phyloP scores from a whole-genome alignment of 305 asterid species.

The Euphrasia arctica region DNA sequence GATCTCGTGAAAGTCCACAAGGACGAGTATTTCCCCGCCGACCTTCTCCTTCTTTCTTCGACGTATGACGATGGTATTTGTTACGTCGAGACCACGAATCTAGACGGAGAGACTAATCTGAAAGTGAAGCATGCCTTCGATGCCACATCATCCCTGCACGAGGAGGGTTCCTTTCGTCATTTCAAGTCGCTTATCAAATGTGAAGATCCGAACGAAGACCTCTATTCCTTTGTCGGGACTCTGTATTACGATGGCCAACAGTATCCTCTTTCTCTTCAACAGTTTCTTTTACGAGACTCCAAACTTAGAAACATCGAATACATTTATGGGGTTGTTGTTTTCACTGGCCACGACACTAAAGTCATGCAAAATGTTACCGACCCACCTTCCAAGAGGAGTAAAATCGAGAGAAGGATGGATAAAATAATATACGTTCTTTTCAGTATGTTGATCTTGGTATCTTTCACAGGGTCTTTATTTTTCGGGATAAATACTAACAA shows the following conservation, averaged over 20 bases:
- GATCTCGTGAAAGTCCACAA: conserved; percentile 79
- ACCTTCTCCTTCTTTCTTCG: conserved; percentile 82
- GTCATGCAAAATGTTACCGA: conserved; percentile 91
- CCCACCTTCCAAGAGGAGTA: conserved; percentile 98
- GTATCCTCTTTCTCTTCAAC: conserved; percentile 74
- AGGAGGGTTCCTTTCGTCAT: conserved; percentile 45
- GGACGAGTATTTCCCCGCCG: conserved; percentile 92
- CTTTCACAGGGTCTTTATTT: conserved; percentile 82
- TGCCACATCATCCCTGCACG: conserved; percentile 55
- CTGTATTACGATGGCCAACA: conserved; percentile 46
- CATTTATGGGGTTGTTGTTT: conserved; percentile 74
- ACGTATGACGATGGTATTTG: conserved; percentile 88
- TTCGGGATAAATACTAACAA: conserved; percentile 65
- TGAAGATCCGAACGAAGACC: conserved; percentile 97
- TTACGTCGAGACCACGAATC: conserved; percentile 89
- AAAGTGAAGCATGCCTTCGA: conserved; percentile 91
- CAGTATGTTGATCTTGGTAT: conserved; percentile 60
- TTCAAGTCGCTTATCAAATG: conserved; percentile 76
- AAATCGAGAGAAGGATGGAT: conserved; percentile 88
- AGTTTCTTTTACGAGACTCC: conserved; percentile 82
- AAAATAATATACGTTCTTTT: conserved; percentile 78
- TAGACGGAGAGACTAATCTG: conserved; percentile 97
- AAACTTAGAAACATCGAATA: conserved; percentile 78
- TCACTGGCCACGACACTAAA: conserved; percentile 94
- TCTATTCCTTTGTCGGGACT: conserved; percentile 80